Evolutionary conservation across 345 rosid genomes (phyloP).

Genomic region (Clarkia xantiana): DNA sequence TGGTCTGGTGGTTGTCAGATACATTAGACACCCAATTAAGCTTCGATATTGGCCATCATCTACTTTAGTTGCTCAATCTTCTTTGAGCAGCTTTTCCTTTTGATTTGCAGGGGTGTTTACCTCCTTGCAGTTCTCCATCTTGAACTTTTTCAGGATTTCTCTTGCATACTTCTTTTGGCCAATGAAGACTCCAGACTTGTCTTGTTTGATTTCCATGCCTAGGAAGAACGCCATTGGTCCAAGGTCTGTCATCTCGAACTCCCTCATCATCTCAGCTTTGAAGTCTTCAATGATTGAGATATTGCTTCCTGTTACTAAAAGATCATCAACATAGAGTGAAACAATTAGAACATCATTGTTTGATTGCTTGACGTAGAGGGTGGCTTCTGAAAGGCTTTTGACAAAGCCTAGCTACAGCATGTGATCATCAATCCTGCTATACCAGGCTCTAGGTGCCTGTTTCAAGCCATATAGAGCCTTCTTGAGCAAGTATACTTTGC

Average conservation of each 20-base stretch:
- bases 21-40: constrained; percentile 5
- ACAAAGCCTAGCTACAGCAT: not conserved
- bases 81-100: constrained; percentile 1
- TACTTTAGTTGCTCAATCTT: not conserved
- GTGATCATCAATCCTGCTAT: too few relatives aligned
- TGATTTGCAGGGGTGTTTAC: not conserved
- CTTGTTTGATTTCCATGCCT: constrained; percentile 6
- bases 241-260: constrained; percentile 2
- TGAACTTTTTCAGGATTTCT: too few relatives aligned
- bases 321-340: constrained; percentile 8
- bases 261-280: not conserved
- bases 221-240: not conserved
- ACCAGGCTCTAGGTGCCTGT: constrained; percentile 4
- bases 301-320: not conserved
- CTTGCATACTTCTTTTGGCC: constrained; percentile 2
- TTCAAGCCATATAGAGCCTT: constrained; percentile 7
- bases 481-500: not conserved
- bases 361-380: not conserved
- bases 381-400: not conserved
- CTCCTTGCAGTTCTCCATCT: too few relatives aligned
- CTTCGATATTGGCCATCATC: not conserved
- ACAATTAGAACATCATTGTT: not conserved
- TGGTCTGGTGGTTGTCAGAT: constrained; percentile 5
- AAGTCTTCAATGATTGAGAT: not conserved
- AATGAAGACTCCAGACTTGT: not conserved